A percentile compares a stretch with the other conserved stretches of the same genome.
Evolutionary conservation across 768 basidiomycete species (phyloP).

Genomic region (Guyanaporus albipodus): DNA sequence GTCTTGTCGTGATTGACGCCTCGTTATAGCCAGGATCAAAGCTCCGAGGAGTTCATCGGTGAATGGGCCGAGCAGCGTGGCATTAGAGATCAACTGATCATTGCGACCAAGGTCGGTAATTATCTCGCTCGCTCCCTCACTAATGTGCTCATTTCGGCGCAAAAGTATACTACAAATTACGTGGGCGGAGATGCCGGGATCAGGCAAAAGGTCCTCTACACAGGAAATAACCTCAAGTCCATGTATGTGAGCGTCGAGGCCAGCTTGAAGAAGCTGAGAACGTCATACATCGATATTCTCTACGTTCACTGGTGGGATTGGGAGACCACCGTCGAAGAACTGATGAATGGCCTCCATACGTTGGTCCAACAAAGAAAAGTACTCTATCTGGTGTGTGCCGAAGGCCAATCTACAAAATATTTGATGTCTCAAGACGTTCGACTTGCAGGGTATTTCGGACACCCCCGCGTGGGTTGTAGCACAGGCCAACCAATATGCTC

Average conservation of each 20-base stretch:
- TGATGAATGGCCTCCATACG: constrained; percentile 43
- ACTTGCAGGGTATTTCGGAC: constrained; percentile 36
- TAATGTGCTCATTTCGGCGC: constrained; percentile 7
- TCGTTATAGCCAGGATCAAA: constrained; percentile 43
- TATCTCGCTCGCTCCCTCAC: background rate
- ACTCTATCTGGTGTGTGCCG: constrained; percentile 34
- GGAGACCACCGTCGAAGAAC: constrained; percentile 41
- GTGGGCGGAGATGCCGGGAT: constrained; percentile 13
- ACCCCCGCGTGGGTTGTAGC: constrained; percentile 49
- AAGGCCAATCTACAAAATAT: background rate
- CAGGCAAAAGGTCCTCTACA: constrained; percentile 25
- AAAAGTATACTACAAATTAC: constrained; percentile 19
- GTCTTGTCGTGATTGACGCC: background rate
- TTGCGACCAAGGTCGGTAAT: constrained; percentile 38
- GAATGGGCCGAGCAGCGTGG: constrained; percentile 45
- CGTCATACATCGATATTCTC: background rate
- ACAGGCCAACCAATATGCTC: constrained; percentile 48
- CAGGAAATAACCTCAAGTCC: constrained; percentile 37
- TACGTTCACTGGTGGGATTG: constrained; percentile 46
- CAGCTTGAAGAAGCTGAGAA: background rate
- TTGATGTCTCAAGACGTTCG: background rate
- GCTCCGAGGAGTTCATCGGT: constrained; percentile 52
- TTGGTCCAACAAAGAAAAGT: constrained; percentile 43
- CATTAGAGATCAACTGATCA: constrained; percentile 43
- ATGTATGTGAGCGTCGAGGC: constrained; percentile 30